Conservation (phyloP, 306 rosid species). For the Oemleria cerasiformis region DNA sequence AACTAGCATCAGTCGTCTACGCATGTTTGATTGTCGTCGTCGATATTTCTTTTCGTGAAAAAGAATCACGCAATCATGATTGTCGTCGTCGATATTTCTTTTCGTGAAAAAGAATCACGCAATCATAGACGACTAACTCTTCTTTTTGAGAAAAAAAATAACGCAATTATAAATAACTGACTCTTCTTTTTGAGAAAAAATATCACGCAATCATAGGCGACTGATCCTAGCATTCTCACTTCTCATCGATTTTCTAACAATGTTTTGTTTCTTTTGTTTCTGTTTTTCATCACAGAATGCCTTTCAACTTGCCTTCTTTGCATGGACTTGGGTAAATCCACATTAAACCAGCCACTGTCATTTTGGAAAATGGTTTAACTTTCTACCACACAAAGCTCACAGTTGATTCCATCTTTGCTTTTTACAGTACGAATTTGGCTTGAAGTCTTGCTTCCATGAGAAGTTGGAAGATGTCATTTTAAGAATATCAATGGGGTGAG, state of each 20-base stretch:
- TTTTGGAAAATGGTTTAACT: background rate
- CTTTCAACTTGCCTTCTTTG: conserved; percentile 75
- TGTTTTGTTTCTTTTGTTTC: background rate
- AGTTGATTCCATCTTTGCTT: background rate
- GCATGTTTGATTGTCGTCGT: no score
- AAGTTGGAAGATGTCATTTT: conserved; percentile 47
- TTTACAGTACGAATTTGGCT: conserved; percentile 63
- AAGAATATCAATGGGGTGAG: conserved; percentile 75
- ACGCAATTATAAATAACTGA: no score
- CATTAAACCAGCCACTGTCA: background rate
- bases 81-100: no score
- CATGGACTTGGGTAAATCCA: conserved; percentile 65
- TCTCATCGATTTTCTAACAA: background rate
- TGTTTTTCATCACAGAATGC: conserved; percentile 54
- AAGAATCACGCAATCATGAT: no score
- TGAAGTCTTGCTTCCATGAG: conserved; percentile 57
- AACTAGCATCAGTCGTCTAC: no score
- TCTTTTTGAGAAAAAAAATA: no score
- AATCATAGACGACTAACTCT: no score
- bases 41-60: no score
- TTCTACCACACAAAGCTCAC: background rate
- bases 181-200: no score
- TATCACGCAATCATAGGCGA: no score
- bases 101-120: no score
- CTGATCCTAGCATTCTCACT: background rate